phyloP scores from a whole-genome alignment of 768 basidiomycete species.

The Strobilomyces dryophilus region DNA sequence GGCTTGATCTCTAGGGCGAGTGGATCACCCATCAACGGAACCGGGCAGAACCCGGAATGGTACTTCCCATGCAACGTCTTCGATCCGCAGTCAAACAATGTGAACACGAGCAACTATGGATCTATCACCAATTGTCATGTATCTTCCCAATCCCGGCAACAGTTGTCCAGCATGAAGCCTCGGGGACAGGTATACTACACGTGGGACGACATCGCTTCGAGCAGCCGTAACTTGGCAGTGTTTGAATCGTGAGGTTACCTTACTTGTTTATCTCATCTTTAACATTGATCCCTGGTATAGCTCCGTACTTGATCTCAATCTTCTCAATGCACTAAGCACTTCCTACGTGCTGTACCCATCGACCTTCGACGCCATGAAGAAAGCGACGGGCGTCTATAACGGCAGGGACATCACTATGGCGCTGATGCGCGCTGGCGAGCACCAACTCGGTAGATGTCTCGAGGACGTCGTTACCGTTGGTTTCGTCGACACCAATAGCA shows the following conservation, averaged over 20 bases:
- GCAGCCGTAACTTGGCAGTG: constrained; percentile 81
- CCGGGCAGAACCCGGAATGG: constrained; percentile 70
- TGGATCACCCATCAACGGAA: constrained; percentile 67
- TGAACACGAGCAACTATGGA: constrained; percentile 69
- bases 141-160: constrained; percentile 44
- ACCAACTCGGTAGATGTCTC: constrained; percentile 71
- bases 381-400: constrained; percentile 66
- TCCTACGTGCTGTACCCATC: constrained; percentile 80
- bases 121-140: constrained; percentile 69
- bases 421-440: constrained; percentile 68
- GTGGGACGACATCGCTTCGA: constrained; percentile 78
- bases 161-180: constrained; percentile 45
- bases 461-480: constrained; percentile 85
- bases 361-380: constrained; percentile 76
- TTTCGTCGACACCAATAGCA: constrained; percentile 89
- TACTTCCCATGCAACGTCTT: constrained; percentile 97
- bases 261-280: not conserved
- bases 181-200: constrained; percentile 91
- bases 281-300: constrained; percentile 37
- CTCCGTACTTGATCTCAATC: constrained; percentile 79
- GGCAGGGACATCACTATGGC: constrained; percentile 86
- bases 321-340: constrained; percentile 80
- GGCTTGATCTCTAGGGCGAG: constrained; percentile 68
- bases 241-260: constrained; percentile 75
- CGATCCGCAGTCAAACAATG: constrained; percentile 62